Conservation (phyloP, 768 basidiomycete species). For the Kwoniella shandongensis region DNA sequence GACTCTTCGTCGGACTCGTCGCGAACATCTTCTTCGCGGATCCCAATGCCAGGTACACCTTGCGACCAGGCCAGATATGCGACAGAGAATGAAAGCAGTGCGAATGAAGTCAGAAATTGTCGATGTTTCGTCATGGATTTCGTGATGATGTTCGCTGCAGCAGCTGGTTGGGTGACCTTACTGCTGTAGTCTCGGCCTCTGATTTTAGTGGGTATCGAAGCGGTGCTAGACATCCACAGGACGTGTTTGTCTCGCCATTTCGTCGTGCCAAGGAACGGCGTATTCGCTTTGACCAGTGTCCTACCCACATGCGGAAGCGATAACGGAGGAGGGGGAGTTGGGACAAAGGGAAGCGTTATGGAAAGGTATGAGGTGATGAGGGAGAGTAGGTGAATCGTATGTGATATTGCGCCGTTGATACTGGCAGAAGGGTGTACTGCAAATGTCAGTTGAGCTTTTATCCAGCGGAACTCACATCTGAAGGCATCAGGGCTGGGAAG, state of each 20-base stretch:
- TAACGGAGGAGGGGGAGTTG: constrained; percentile 8
- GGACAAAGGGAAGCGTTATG: constrained; percentile 41
- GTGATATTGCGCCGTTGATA: constrained; percentile 42
- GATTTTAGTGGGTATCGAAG: constrained; percentile 21
- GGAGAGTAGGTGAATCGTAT: constrained; percentile 44
- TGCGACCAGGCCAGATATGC: constrained; percentile 45
- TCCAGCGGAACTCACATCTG: constrained; percentile 23
- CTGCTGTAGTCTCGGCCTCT: no score
- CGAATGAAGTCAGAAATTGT: constrained; percentile 36
- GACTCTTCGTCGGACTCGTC: constrained; percentile 15
- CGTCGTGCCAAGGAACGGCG: constrained; percentile 36
- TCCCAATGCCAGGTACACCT: constrained; percentile 38
- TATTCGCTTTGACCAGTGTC: constrained; percentile 31
- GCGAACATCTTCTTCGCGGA: constrained; percentile 13
- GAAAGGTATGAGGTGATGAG: constrained; percentile 47
- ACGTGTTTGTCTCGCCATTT: constrained; percentile 32
- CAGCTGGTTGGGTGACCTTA: neutral
- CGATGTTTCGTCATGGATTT: constrained; percentile 29
- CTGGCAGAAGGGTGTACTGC: constrained; percentile 29
- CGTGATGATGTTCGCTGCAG: constrained; percentile 7
- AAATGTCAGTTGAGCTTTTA: neutral
- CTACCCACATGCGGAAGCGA: constrained; percentile 27
- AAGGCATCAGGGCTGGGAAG: constrained; percentile 30
- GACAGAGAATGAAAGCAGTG: constrained; percentile 35
- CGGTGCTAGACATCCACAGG: constrained; percentile 32